These are phyloP conservation scores for Oleoguttula mirabilis DNA, from an alignment of 495 filamentous ascomycete species.

Conservation along the genomic window DNA sequence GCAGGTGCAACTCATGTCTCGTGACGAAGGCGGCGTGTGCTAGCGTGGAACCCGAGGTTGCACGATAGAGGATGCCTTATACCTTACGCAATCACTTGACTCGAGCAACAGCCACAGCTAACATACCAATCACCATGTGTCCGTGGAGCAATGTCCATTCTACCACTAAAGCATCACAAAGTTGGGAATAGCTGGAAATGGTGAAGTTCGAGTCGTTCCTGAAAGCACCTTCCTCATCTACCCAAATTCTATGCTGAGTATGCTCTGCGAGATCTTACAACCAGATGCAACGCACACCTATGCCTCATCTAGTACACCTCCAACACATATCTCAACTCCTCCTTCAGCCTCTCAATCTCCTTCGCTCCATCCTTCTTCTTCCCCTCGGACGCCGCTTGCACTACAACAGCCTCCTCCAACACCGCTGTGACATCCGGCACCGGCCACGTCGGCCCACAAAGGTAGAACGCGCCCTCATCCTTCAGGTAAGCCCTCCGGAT, in stretches of 20 bases:
- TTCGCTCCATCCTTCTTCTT: constrained; percentile 26
- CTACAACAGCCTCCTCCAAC: constrained; percentile 78
- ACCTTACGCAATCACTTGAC: too few relatives aligned
- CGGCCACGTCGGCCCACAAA: constrained; percentile 96
- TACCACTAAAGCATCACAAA: too few relatives aligned
- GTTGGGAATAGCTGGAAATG: too few relatives aligned
- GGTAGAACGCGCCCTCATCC: constrained; percentile 84
- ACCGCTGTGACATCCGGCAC: constrained; percentile 96
- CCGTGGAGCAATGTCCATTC: too few relatives aligned
- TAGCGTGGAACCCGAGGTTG: too few relatives aligned
- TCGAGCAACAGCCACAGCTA: too few relatives aligned
- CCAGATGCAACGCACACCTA: too few relatives aligned
- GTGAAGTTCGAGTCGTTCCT: background rate
- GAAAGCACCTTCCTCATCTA: background rate
- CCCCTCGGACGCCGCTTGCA: constrained; percentile 47
- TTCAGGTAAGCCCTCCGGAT: constrained; percentile 82
- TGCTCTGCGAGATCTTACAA: background rate
- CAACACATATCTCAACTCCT: constrained; percentile 82
- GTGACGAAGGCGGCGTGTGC: too few relatives aligned
- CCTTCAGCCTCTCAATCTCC: constrained; percentile 86
- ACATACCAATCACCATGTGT: too few relatives aligned
- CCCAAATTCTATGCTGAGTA: background rate
- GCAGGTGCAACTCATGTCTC: too few relatives aligned
- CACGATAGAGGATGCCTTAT: too few relatives aligned
- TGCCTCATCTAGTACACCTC: constrained; percentile 72